Evolutionary conservation across 2,329 filamentous ascomycete genomes (phyloP).

Genomic region (Phoma sp.): DNA sequence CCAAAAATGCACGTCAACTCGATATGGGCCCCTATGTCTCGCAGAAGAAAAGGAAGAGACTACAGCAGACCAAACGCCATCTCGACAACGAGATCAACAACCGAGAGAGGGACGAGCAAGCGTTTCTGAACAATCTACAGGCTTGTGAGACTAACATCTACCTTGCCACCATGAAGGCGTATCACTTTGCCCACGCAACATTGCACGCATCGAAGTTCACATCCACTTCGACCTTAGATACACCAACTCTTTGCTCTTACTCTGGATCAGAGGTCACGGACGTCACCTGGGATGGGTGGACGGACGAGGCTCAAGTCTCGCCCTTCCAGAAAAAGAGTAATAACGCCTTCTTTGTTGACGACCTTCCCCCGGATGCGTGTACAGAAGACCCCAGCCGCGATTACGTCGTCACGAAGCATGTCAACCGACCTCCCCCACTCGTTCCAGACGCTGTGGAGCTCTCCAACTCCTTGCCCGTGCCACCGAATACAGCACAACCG

Average conservation of each 20-base stretch:
- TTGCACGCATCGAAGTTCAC: conserved; percentile 21
- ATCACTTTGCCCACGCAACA: conserved; percentile 13
- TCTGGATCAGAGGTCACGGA: conserved; percentile 30
- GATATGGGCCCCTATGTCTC: conserved; percentile 14
- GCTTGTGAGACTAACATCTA: conserved; percentile 43
- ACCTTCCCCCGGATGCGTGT: conserved; percentile 32
- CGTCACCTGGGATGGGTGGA: conserved; percentile 43
- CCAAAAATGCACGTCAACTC: conserved; percentile 32
- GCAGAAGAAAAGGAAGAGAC: conserved; percentile 42
- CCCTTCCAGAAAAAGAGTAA: conserved; percentile 30
- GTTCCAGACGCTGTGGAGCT: not conserved
- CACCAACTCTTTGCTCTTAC: conserved; percentile 24
- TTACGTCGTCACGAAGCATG: not conserved
- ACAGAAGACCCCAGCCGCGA: not conserved
- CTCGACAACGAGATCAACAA: conserved; percentile 43
- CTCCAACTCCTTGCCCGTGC: conserved; percentile 12
- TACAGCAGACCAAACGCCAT: conserved; percentile 36
- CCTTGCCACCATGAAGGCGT: conserved; percentile 30
- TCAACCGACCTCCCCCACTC: conserved; percentile 10
- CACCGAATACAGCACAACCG: conserved; percentile 24
- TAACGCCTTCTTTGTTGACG: conserved; percentile 19
- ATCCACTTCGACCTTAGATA: conserved; percentile 21
- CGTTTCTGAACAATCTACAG: conserved; percentile 40
- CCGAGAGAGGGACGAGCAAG: conserved; percentile 40
- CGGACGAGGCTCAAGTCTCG: conserved; percentile 30